These are phyloP conservation scores for Aspergillus vadensis DNA, from an alignment of 2,329 filamentous ascomycete genomes.

Conservation along the genomic window DNA sequence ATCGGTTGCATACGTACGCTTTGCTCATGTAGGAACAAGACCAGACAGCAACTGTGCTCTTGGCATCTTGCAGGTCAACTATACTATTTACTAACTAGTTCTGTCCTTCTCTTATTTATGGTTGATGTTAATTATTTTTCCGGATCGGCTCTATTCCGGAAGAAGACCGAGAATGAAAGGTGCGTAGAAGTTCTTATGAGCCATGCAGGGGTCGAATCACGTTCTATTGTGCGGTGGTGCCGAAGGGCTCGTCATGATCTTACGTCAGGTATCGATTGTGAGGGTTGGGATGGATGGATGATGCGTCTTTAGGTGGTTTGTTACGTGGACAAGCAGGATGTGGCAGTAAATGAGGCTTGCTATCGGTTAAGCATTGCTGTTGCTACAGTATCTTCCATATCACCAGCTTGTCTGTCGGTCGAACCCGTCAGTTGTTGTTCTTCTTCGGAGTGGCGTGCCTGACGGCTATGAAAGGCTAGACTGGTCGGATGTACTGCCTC, in stretches of 20 bases:
- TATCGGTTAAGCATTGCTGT: background rate
- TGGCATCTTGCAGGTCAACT: background rate
- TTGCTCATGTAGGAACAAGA: background rate
- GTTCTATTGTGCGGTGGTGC: background rate
- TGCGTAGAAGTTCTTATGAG: no score
- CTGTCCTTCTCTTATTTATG: background rate
- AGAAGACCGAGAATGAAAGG: no score
- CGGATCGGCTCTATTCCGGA: background rate
- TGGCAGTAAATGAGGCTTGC: background rate
- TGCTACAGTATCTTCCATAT: background rate
- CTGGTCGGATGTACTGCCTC: background rate
- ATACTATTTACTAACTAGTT: background rate
- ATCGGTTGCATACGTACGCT: slow-evolving; percentile 2
- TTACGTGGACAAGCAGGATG: slow-evolving; percentile 5
- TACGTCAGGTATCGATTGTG: slow-evolving; percentile 2
- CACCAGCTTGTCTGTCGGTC: background rate
- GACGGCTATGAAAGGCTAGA: slow-evolving; percentile 1
- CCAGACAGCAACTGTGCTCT: background rate
- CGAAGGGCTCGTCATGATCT: slow-evolving; percentile 9
- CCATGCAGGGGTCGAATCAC: background rate
- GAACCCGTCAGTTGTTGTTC: background rate
- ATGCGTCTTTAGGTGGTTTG: slow-evolving; percentile 2
- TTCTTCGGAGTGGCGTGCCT: background rate
- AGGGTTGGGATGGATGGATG: slow-evolving; percentile 2
- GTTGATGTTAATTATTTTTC: background rate